Base-by-base conservation (phyloP, 768 basidiomycete species). In the Mycena crocata region DNA sequence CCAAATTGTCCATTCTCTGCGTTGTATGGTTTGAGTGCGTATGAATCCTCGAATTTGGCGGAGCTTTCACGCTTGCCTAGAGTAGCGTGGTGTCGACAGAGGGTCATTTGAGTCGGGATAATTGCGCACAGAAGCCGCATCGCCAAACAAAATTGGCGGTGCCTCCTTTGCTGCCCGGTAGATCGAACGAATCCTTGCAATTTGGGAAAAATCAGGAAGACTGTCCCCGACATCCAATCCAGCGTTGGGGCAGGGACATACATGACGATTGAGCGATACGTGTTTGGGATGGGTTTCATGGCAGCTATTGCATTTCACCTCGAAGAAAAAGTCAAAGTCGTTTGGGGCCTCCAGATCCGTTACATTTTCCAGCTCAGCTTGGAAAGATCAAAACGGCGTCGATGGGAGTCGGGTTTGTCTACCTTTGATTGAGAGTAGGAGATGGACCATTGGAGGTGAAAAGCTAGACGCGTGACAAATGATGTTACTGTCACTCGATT, bases 291-390 rank as follows among this genome's bases (percentile, higher is more conserved):
- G 94, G 5, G 78, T 77, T 78, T 94, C 93, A 60, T 92, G 84
- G 74, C 94, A 95, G 74, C 87, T 91, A 34, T 83, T 93, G 77
- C 94, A 95, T 79, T 88, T 86, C 14, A 95, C 92, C 93, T 90
- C 76, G 82, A 95, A 95, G 82, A 91, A 90, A 76, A 87, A 95
- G 62, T 94, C 91, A 70, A 92, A 95, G 68, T 89, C 85, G 32
- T 89, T 83, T 5, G 82, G 77, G 32, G 93, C 93, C 54, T 80
- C 79, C 31, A 95, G 80, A 71, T 87, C 81, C 12, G 92, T 91
- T 65, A 94, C 88, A 69, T 92, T 90, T 75, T 95, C 92, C 46
- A 95, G 84, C 4, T 92, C 91, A 14, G 93, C 94, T 78, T 89
- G 89, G 76, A 93, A n/a, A n/a, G n/a, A n/a, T n/a, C n/a, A n/a